A percentile compares a stretch with the other conserved stretches of the same genome.
These are phyloP conservation scores for Teratosphaeria destructans DNA, from an alignment of 2,329 filamentous ascomycete genomes.

Conservation along the genomic window DNA sequence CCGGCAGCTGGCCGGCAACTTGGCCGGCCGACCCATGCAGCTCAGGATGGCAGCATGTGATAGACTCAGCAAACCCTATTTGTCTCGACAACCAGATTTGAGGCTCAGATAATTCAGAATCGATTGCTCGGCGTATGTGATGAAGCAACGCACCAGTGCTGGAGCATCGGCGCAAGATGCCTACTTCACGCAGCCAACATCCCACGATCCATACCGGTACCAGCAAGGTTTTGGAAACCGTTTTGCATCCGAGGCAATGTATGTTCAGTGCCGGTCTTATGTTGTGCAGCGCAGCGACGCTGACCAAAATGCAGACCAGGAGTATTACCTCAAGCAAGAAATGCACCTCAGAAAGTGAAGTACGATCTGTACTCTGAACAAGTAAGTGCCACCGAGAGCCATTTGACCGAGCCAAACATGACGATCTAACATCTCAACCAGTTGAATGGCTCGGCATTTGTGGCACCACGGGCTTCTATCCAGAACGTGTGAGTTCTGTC, in stretches of 20 bases:
- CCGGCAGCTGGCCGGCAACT: neutral
- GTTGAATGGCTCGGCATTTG: slow-evolving; percentile 21
- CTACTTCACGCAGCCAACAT: slow-evolving; percentile 4
- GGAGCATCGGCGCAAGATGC: slow-evolving; percentile 3
- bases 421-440: neutral
- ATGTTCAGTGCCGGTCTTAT: neutral
- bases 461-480: slow-evolving; percentile 18
- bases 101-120: neutral
- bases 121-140: neutral
- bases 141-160: neutral
- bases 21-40: neutral
- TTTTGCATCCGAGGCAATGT: slow-evolving; percentile 12
- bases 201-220: slow-evolving; percentile 13
- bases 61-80: neutral
- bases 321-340: slow-evolving; percentile 11
- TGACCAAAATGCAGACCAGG: slow-evolving; percentile 4
- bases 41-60: neutral
- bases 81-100: neutral
- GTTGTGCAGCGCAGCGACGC: neutral
- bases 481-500: slow-evolving; percentile 6
- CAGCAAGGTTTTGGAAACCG: slow-evolving; percentile 14
- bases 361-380: slow-evolving; percentile 24
- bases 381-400: neutral
- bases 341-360: slow-evolving; percentile 26
- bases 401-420: no score